These are phyloP conservation scores for Carex parvula DNA, from an alignment of 176 grass and related monocot species.

Conservation along the genomic window DNA sequence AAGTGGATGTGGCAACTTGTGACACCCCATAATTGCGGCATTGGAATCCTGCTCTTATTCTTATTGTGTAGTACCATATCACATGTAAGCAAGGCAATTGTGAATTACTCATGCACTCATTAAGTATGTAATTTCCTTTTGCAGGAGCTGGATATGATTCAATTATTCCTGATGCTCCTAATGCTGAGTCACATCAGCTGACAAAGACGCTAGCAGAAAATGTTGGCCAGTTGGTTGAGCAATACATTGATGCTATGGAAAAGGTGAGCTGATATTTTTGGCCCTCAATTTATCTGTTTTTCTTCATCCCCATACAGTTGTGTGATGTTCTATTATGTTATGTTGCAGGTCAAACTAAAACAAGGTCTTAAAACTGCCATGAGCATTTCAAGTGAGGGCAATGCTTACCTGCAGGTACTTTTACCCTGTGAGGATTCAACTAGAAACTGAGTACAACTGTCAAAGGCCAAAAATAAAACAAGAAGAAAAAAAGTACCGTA, in stretches of 20 bases:
- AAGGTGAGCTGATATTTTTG: slow-evolving; percentile 37
- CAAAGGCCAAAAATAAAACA: not conserved
- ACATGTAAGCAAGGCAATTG: not conserved
- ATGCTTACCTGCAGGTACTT: slow-evolving; percentile 82
- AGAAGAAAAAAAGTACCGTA: not conserved
- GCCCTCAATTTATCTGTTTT: not conserved
- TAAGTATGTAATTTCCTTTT: not conserved
- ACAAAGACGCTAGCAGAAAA: slow-evolving; percentile 59
- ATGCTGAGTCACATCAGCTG: slow-evolving; percentile 48
- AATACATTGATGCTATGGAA: slow-evolving; percentile 95
- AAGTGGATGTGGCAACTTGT: not conserved
- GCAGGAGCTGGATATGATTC: slow-evolving; percentile 80
- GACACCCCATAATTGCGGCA: not conserved
- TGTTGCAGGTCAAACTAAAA: slow-evolving; percentile 84
- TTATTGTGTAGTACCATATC: not conserved
- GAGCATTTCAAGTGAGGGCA: slow-evolving; percentile 89
- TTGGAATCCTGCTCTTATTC: not conserved
- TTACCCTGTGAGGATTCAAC: not conserved
- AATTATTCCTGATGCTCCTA: slow-evolving; percentile 54
- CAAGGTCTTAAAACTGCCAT: slow-evolving; percentile 86
- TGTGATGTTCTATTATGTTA: not conserved
- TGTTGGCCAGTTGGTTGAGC: slow-evolving; percentile 72
- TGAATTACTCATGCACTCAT: not conserved
- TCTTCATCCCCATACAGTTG: slow-evolving; percentile 15
- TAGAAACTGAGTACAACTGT: not conserved